A percentile compares a stretch with the other conserved stretches of the same genome.
These are phyloP conservation scores for Toxoplasma gondii DNA, from an alignment of 169 alveolate genomes.

Conservation along the genomic window DNA sequence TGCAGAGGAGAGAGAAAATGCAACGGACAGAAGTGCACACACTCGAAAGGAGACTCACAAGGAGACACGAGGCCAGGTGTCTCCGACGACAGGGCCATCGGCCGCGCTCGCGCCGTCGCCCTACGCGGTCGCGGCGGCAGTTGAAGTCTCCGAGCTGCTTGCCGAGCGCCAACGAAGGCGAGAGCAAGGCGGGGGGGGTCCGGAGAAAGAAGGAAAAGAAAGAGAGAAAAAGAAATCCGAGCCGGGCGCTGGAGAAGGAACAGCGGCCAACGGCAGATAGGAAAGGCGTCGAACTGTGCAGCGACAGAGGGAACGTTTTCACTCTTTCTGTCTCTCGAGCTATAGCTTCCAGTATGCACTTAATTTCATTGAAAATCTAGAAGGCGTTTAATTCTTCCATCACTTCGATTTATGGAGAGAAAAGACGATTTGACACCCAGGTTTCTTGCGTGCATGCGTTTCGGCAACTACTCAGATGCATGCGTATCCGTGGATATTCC, in stretches of 20 bases:
- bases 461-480: no score
- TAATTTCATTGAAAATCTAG: no score
- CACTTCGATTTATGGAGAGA: no score
- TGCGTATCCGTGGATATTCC: no score
- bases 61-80: no score
- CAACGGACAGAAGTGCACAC: not conserved
- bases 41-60: no score
- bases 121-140: slow-evolving; percentile 3
- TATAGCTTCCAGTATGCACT: not conserved
- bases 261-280: not conserved
- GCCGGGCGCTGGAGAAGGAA: not conserved
- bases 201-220: not conserved
- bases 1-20: no score
- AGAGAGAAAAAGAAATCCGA: not conserved
- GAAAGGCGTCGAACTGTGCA: not conserved
- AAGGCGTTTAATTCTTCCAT: no score
- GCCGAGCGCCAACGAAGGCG: not conserved
- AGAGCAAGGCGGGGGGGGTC: not conserved
- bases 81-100: not conserved
- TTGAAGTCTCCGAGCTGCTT: not conserved
- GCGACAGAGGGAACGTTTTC: no score
- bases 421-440: no score
- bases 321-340: not conserved
- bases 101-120: not conserved
- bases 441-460: no score